Base-by-base conservation (phyloP, 2,329 filamentous ascomycete species). In the Cladosporium sp. region DNA sequence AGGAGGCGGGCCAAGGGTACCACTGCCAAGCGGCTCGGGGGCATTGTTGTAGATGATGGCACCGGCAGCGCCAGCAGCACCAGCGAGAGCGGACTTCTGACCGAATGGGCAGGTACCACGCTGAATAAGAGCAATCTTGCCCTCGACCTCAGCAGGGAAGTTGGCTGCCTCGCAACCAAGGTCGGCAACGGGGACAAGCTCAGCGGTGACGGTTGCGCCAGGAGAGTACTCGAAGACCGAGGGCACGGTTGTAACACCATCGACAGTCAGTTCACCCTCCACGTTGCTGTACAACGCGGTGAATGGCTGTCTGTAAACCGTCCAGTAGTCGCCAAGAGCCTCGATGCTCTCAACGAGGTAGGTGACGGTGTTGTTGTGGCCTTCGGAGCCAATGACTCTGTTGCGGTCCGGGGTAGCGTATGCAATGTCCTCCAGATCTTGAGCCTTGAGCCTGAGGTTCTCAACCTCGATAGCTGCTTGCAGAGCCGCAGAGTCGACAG, bases 21-120 rank as follows among this genome's bases (percentile, higher is more conserved):
- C 91, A 33, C 71, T 67, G 18, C 59, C 62, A 28, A 72, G 61
- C 23, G 64, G 52, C 60, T 86, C 90, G 1, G 83, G 78, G 2
- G 87, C 86, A 70, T 88, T 89, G 80, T 94, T 92, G 79, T 91
- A 93, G 59, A 95, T 82, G 16, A 95, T 79, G 0, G 88, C 89
- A 1, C 88, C 91, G 3, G 86, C 77, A 5, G 91, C 91, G 23
- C 91, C 90, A 1, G 89, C 89, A 58, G 81, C 82, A 50, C 88
- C 89, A 6, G 91, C 91, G 16, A 85, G 79, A 62, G 83, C 83
- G 1, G 89, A 89, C 80, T 95, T 95, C 66, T 83, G 78, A 12
- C 88, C 90, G 70, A 94, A 95, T 8, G 86, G 70, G 74, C 91
- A 95, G 1, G 78, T 82, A 62, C 91, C 91, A 64, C 91, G 88